Percentiles rank a stretch among this genome's conserved stretches.
Evolutionary conservation across 768 basidiomycete species (phyloP).

Genomic region (Hemileccinum impolitum): DNA sequence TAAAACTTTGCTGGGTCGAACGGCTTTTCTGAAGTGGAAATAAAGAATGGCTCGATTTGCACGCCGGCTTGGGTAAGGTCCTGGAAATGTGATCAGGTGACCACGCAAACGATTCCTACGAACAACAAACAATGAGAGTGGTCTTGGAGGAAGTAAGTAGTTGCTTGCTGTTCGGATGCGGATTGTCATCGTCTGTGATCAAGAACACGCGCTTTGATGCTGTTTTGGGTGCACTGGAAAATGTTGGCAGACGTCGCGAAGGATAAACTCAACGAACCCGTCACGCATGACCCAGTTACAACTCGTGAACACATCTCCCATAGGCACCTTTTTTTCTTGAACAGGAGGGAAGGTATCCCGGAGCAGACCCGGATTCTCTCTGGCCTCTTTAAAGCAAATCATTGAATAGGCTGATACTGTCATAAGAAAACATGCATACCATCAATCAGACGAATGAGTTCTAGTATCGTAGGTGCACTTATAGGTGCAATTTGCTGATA

Average conservation of each 20-base stretch:
- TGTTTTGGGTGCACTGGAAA: constrained; percentile 71
- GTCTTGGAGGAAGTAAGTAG: constrained; percentile 67
- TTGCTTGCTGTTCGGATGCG: constrained; percentile 52
- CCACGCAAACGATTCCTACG: neutral
- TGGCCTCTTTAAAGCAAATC: constrained; percentile 45
- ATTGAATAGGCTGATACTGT: constrained; percentile 1
- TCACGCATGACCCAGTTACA: constrained; percentile 89
- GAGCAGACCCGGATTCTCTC: constrained; percentile 59
- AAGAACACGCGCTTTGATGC: constrained; percentile 92
- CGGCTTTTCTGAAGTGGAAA: constrained; percentile 58
- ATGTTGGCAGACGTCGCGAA: neutral
- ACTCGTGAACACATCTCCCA: constrained; percentile 88
- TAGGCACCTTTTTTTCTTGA: constrained; percentile 56
- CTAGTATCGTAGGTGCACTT: constrained; percentile 77
- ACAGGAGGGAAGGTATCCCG: constrained; percentile 62
- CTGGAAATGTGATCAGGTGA: constrained; percentile 36
- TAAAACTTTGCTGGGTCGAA: constrained; percentile 81
- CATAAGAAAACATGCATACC: constrained; percentile 41
- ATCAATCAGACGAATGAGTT: constrained; percentile 73
- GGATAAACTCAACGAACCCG: constrained; percentile 48
- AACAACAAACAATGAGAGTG: constrained; percentile 55
- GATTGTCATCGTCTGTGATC: constrained; percentile 70
- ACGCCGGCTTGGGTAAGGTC: constrained; percentile 80
- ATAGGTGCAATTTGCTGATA: constrained; percentile 77
- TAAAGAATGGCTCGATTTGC: constrained; percentile 86